Percentiles rank a stretch among this genome's conserved stretches.
phyloP scores from a whole-genome alignment of 805 yeast species.

The Pachysolen tannophilus region DNA sequence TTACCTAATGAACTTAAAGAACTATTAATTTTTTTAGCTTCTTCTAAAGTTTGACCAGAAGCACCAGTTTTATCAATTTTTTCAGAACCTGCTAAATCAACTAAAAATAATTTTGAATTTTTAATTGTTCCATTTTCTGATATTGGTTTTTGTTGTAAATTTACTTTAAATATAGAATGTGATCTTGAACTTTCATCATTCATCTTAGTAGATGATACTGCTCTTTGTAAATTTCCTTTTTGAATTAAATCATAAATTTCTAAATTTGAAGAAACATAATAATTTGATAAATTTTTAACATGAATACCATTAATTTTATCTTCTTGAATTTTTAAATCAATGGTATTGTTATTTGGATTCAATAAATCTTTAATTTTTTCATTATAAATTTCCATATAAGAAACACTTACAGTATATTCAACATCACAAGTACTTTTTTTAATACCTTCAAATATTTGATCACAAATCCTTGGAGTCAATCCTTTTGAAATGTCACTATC shows the following conservation, averaged over 20 bases:
- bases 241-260: slow-evolving; percentile 53
- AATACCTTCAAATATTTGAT: slow-evolving; percentile 53
- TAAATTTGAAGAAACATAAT: slow-evolving; percentile 46
- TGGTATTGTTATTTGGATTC: slow-evolving; percentile 24
- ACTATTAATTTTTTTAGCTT: slow-evolving; percentile 76
- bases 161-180: slow-evolving; percentile 70
- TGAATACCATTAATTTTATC: slow-evolving; percentile 56
- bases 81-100: slow-evolving; percentile 87
- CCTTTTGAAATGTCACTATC: slow-evolving; percentile 38
- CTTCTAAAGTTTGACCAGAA: slow-evolving; percentile 65
- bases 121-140: slow-evolving; percentile 46
- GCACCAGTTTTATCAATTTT: slow-evolving; percentile 74
- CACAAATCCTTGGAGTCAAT: slow-evolving; percentile 64
- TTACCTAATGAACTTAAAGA: slow-evolving; percentile 74
- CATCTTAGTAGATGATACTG: slow-evolving; percentile 58
- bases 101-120: slow-evolving; percentile 59
- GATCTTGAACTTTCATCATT: slow-evolving; percentile 71
- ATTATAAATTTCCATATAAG: slow-evolving; percentile 71
- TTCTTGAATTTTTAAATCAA: slow-evolving; percentile 49
- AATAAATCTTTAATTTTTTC: slow-evolving; percentile 49
- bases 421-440: slow-evolving; percentile 37
- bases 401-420: slow-evolving; percentile 61
- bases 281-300: slow-evolving; percentile 61
- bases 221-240: slow-evolving; percentile 50
- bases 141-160: slow-evolving; percentile 56